These are phyloP conservation scores for Colletotrichum nymphaeae DNA, from an alignment of 2,329 filamentous ascomycete genomes.

Conservation along the genomic window DNA sequence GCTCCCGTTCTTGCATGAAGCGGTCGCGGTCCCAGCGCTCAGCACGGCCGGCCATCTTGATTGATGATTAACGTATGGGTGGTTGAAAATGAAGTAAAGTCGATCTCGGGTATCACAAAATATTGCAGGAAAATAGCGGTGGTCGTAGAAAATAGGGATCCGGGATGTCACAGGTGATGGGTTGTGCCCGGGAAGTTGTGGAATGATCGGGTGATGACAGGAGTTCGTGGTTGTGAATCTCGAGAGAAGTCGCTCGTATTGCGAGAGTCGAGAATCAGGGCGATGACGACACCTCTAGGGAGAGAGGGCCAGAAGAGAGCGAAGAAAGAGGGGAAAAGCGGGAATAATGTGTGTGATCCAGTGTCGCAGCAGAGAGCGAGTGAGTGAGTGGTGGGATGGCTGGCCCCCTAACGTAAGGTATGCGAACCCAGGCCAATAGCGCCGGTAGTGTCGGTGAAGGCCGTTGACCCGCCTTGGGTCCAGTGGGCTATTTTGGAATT, in stretches of 20 bases:
- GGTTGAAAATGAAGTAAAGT: neutral
- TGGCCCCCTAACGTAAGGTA: constrained; percentile 14
- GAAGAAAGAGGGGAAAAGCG: constrained; percentile 32
- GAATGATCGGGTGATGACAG: constrained; percentile 28
- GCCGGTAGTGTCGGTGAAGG: constrained; percentile 34
- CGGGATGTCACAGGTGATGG: neutral
- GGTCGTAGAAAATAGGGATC: neutral
- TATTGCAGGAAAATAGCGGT: neutral
- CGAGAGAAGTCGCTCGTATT: constrained; percentile 17
- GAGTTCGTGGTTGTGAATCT: constrained; percentile 6
- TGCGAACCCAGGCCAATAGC: constrained; percentile 22
- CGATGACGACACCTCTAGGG: constrained; percentile 32
- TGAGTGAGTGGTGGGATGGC: constrained; percentile 9
- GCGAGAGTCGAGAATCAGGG: constrained; percentile 24
- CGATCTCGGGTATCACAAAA: constrained; percentile 22
- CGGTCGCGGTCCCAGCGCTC: constrained; percentile 69
- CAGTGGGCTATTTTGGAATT: constrained; percentile 16
- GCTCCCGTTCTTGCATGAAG: constrained; percentile 55
- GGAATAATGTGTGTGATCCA: constrained; percentile 4
- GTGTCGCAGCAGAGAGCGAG: neutral
- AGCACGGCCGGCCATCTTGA: constrained; percentile 44
- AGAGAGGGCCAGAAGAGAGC: neutral
- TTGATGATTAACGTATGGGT: constrained; percentile 13
- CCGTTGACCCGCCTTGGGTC: constrained; percentile 31
- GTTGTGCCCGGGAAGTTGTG: neutral